phyloP scores from a whole-genome alignment of 2,329 filamentous ascomycete species.

The Epichloe glyceriae region DNA sequence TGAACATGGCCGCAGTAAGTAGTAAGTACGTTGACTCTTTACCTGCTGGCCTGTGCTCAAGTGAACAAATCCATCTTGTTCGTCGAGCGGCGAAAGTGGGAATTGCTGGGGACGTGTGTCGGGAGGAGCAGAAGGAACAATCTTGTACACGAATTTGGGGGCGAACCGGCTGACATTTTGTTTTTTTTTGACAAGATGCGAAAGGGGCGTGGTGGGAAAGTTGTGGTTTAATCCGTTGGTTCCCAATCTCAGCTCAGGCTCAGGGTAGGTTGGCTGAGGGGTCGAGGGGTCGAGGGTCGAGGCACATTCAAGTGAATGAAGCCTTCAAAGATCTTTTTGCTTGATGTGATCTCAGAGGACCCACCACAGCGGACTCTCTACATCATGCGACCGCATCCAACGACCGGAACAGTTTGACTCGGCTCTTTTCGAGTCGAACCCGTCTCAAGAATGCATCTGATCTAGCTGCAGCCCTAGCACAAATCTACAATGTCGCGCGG shows the following conservation, averaged over 20 bases:
- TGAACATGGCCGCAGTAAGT: too few relatives aligned
- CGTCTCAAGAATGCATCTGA: background rate
- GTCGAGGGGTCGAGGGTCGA: background rate
- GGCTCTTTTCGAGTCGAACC: too few relatives aligned
- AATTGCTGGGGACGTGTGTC: constrained; percentile 39
- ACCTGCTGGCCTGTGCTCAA: constrained; percentile 45
- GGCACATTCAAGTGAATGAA: background rate
- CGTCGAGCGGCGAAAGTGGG: constrained; percentile 46
- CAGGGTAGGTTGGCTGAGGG: background rate
- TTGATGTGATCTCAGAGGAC: background rate
- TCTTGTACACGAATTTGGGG: constrained; percentile 43
- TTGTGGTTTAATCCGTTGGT: background rate
- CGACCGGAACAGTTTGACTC: too few relatives aligned
- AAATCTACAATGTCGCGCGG: constrained; percentile 35
- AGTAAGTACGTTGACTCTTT: constrained; percentile 4
- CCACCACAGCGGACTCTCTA: background rate
- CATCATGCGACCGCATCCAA: too few relatives aligned
- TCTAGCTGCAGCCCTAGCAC: background rate
- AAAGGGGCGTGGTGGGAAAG: background rate
- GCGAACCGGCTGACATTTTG: constrained; percentile 10
- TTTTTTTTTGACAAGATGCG: background rate
- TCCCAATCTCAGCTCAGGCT: background rate
- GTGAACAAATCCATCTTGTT: constrained; percentile 48
- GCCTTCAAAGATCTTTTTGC: too few relatives aligned
- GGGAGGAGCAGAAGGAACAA: constrained; percentile 38